Conservation (phyloP, 352 stramenopile genomes). For the Globisporangium okanoganense region DNA sequence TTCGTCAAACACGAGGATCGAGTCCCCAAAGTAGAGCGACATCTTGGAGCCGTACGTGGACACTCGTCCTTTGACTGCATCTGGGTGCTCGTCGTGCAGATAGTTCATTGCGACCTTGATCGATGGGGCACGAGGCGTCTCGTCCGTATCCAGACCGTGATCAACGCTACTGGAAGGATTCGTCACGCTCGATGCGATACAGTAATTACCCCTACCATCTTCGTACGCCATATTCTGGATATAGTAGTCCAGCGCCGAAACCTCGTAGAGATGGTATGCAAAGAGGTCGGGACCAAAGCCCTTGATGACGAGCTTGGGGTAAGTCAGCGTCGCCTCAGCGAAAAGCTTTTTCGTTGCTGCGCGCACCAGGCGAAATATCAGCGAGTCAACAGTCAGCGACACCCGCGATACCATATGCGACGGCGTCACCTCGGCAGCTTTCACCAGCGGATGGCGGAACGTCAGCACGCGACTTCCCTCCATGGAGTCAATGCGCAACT, state of each 20-base stretch:
- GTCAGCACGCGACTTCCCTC: conserved; percentile 54
- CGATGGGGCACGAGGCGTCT: conserved; percentile 16
- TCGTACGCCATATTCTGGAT: conserved; percentile 61
- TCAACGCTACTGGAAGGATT: conserved; percentile 14
- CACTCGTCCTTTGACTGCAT: conserved; percentile 37
- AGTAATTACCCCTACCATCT: conserved; percentile 40
- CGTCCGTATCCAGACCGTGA: conserved; percentile 4
- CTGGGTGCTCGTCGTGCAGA: conserved; percentile 61
- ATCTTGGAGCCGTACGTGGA: conserved; percentile 75
- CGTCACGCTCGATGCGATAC: conserved; percentile 71
- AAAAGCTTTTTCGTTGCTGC: conserved; percentile 58
- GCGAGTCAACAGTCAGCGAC: conserved; percentile 45
- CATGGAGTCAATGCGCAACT: conserved; percentile 53
- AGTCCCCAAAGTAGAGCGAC: conserved; percentile 57
- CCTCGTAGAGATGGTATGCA: conserved; percentile 74
- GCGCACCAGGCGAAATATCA: conserved; percentile 72
- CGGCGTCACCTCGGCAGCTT: conserved; percentile 52
- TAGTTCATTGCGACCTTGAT: conserved; percentile 66
- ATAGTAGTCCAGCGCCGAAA: conserved; percentile 68
- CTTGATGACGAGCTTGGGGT: conserved; percentile 48
- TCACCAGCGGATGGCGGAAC: conserved; percentile 71
- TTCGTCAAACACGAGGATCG: conserved; percentile 69
- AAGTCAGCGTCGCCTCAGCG: conserved; percentile 47
- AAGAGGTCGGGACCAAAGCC: conserved; percentile 80
- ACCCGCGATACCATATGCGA: conserved; percentile 44